A percentile compares a stretch with the other conserved stretches of the same genome.
phyloP scores from a whole-genome alignment of 2,329 filamentous ascomycete species.

The Eutypa lata region DNA sequence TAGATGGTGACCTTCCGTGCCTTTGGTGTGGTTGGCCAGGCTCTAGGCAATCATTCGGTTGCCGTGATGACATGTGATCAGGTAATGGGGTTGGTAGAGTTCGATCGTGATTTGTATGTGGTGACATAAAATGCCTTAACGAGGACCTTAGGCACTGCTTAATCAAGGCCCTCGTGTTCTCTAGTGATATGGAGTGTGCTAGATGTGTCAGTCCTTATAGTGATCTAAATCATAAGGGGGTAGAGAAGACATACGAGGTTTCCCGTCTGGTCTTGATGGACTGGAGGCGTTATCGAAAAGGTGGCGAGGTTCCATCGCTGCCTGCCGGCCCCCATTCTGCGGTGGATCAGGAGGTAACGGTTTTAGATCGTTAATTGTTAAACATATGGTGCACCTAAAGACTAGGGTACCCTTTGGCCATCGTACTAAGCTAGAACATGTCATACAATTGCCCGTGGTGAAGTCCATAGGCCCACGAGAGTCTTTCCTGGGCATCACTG shows the following conservation, averaged over 20 bases:
- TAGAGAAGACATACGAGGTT: conserved; percentile 17
- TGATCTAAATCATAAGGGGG: not conserved
- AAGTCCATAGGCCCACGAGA: conserved; percentile 44
- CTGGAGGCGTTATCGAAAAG: conserved; percentile 11
- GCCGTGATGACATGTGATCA: conserved; percentile 12
- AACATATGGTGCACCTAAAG: conserved; percentile 80
- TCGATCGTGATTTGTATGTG: conserved; percentile 6
- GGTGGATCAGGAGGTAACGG: conserved; percentile 30
- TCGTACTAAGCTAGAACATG: conserved; percentile 75
- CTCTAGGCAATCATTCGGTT: conserved; percentile 17
- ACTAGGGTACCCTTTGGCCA: conserved; percentile 72
- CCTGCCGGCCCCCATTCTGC: conserved; percentile 18
- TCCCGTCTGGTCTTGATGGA: conserved; percentile 12
- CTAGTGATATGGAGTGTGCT: conserved; percentile 49
- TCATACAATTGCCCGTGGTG: conserved; percentile 75
- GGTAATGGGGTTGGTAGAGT: conserved; percentile 2
- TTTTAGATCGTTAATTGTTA: conserved; percentile 78
- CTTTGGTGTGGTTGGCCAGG: conserved; percentile 12
- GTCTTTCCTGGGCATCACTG: conserved; percentile 25
- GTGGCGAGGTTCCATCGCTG: conserved; percentile 7
- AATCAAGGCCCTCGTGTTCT: conserved; percentile 54
- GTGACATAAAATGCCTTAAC: conserved; percentile 27
- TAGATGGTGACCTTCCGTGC: conserved; percentile 19
- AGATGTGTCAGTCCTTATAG: conserved; percentile 9
- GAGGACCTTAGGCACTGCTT: conserved; percentile 37